These are phyloP conservation scores for Hyphopichia wangnamkhiaoensis DNA, from an alignment of 1,139 yeast species.

Conservation along the genomic window DNA sequence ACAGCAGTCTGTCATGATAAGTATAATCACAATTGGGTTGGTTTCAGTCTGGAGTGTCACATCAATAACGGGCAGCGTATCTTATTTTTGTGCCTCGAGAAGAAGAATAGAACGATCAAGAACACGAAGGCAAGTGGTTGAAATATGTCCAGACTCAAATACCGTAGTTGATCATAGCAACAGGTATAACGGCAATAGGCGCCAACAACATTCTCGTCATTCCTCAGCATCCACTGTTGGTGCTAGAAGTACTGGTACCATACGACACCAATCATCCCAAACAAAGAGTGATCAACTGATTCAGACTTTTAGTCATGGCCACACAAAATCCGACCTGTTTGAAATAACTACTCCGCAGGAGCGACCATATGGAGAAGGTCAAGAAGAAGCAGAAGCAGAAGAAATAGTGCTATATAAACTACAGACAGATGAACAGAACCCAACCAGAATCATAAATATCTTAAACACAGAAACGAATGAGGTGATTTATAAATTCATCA, in stretches of 20 bases:
- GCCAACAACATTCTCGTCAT: no score
- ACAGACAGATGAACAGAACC: not conserved
- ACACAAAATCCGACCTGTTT: not conserved
- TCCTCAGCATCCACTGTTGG: no score
- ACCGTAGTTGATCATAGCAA: no score
- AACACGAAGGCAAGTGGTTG: not conserved
- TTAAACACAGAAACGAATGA: not conserved
- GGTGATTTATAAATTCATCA: conserved; percentile 1
- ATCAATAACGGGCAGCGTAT: conserved; percentile 4
- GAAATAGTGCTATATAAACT: not conserved
- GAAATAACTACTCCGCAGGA: no score
- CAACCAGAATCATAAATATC: not conserved
- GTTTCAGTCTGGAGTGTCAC: conserved; percentile 5
- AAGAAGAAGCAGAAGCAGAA: not conserved
- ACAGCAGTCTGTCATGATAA: conserved; percentile 2
- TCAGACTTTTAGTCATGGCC: not conserved
- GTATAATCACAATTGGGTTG: conserved; percentile 4
- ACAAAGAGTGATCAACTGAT: not conserved
- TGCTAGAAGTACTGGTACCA: no score
- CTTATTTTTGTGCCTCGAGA: conserved; percentile 4
- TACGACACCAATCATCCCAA: not conserved
- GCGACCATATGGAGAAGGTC: not conserved
- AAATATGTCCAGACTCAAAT: no score
- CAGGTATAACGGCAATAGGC: no score
- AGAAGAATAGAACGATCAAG: not conserved